These are phyloP conservation scores for Tillandsia leiboldiana DNA, from an alignment of 176 grass and related monocot species.

Conservation along the genomic window DNA sequence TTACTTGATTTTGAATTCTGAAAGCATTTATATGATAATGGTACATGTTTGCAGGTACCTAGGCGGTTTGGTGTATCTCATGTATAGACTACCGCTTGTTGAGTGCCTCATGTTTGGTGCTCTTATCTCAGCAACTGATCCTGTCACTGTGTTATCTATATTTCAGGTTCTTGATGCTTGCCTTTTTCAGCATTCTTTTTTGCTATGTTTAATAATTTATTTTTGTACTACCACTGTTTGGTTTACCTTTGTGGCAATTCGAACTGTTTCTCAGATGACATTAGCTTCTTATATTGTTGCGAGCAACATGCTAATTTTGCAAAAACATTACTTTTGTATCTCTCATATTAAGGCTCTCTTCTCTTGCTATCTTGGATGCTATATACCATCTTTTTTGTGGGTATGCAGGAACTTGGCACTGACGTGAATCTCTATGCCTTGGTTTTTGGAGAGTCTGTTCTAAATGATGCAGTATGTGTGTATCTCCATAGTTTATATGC, in stretches of 20 bases:
- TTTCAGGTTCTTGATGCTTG: slow-evolving; percentile 57
- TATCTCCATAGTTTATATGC: slow-evolving; percentile 7
- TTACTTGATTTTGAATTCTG: slow-evolving; percentile 2
- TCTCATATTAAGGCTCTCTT: too few species aligned
- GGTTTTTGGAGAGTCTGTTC: slow-evolving; percentile 97
- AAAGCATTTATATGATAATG: slow-evolving; percentile 5
- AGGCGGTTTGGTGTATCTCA: slow-evolving; percentile 87
- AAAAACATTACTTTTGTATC: too few species aligned
- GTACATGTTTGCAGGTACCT: slow-evolving; percentile 50
- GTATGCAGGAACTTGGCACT: slow-evolving; percentile 73
- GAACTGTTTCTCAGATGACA: too few species aligned
- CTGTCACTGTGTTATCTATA: slow-evolving; percentile 97
- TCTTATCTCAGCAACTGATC: slow-evolving; percentile 97
- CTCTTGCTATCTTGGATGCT: too few species aligned
- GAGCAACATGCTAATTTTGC: too few species aligned
- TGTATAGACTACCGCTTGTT: slow-evolving; percentile 90
- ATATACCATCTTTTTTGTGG: background rate
- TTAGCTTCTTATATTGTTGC: too few species aligned
- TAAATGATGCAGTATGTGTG: slow-evolving; percentile 92
- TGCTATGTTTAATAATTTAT: background rate
- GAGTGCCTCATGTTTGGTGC: slow-evolving; percentile 98
- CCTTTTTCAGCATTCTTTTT: background rate
- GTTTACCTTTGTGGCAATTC: too few species aligned
- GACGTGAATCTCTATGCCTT: slow-evolving; percentile 97
- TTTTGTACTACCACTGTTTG: too few species aligned